Percentiles rank a stretch among this genome's conserved stretches.
These are phyloP conservation scores for Ophiostoma montium DNA, from an alignment of 2,329 filamentous ascomycete genomes.

Conservation along the genomic window DNA sequence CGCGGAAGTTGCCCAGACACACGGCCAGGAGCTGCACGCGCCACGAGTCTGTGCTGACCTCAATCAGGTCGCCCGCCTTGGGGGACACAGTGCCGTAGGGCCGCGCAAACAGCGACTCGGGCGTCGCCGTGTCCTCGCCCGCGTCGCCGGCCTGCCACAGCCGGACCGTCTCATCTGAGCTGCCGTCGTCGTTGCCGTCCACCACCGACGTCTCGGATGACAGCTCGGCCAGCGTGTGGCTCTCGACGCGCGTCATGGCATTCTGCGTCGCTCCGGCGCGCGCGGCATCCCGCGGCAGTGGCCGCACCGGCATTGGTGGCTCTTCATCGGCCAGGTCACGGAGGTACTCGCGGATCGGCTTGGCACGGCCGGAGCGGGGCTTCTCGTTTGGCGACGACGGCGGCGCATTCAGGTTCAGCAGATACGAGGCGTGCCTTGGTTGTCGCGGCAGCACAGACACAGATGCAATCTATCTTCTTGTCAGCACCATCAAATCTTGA, in stretches of 20 bases:
- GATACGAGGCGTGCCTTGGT: background rate
- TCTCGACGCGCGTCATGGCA: constrained; percentile 22
- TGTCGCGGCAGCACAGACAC: background rate
- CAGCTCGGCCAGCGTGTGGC: constrained; percentile 18
- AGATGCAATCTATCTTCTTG: background rate
- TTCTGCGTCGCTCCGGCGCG: constrained; percentile 20
- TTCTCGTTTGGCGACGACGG: background rate
- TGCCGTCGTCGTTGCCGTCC: background rate
- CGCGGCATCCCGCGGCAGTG: constrained; percentile 16
- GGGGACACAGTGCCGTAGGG: constrained; percentile 16
- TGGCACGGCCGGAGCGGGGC: background rate
- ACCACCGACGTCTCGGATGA: background rate
- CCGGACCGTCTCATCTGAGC: constrained; percentile 15
- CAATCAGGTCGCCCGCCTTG: constrained; percentile 35
- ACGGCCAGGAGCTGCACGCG: constrained; percentile 35
- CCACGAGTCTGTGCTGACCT: constrained; percentile 22
- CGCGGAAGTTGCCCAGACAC: constrained; percentile 36
- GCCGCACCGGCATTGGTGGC: no score
- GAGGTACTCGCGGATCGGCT: constrained; percentile 27
- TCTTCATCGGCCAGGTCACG: constrained; percentile 17
- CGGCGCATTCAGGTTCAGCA: background rate
- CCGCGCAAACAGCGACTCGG: constrained; percentile 5
- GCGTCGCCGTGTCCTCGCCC: constrained; percentile 10
- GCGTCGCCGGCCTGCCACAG: constrained; percentile 16
- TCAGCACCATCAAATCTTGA: background rate